Base-by-base conservation (phyloP, 768 basidiomycete genomes). In the Agaricus subrufescens region DNA sequence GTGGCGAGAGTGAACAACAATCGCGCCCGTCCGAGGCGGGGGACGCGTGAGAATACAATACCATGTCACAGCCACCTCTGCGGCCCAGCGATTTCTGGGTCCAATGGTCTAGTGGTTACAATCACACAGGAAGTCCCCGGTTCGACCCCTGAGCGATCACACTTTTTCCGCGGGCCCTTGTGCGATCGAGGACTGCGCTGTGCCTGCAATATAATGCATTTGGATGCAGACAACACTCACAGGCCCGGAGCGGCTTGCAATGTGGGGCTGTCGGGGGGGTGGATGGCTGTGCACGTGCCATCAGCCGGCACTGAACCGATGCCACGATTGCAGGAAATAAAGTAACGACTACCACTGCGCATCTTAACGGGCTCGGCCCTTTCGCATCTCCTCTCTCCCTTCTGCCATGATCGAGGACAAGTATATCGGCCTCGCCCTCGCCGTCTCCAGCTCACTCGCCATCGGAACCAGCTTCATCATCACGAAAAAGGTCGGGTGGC, bases 391-490 rank as follows among this genome's bases (percentile, higher is more conserved):
- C 30, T 56, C 29, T 37, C 34, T n/a, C 31, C 42, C n/a, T 40
- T 44, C 56, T 51, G 38, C 61, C 56, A 88, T 89, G 85, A 74
- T 93, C 26, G 92, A 97, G 64, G 96, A 97, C 75, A 97, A 94
- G 75, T 96, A 94, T 69, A 92, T 98, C 48, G 97, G 97, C 31
- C 82, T 99, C 51, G 81, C 84, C 26, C 83, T 99, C 54, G 95
- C 97, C 52, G 73, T 98, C 48, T 85, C 86, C 19, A 84, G 92
- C 62, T 89, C 91, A 11, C 66, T 91, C 26, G 86, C 89, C 57
- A 98, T 98, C 62, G 96, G 97, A 49, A 91, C 89, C 39, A 96
- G 94, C 71, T 97, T 94, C 70, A 97, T 99, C 67, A 96, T 99
- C 68, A 99, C 96, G 15, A 99, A 99, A 83, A 98, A 97, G 88